Evolutionary conservation across 1,139 yeast genomes (phyloP).

Genomic region (Taiozyma sp.): DNA sequence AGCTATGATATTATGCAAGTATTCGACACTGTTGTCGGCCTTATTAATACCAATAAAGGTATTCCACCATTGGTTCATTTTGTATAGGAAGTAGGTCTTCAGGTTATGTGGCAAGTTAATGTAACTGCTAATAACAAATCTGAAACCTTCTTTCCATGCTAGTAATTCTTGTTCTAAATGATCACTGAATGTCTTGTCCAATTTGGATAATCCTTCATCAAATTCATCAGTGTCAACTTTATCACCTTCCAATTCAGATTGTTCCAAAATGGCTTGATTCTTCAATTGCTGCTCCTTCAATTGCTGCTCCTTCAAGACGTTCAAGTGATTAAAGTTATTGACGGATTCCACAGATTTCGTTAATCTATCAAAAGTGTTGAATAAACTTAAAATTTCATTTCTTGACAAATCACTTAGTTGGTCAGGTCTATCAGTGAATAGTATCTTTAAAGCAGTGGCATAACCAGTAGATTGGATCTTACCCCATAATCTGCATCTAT

Average conservation of each 20-base stretch:
- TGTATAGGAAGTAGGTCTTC: slow-evolving; percentile 43
- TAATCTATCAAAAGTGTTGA: slow-evolving; percentile 88
- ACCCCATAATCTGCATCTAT: slow-evolving; percentile 97
- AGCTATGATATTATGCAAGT: slow-evolving; percentile 14
- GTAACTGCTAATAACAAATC: slow-evolving; percentile 65
- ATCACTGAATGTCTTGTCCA: slow-evolving; percentile 27
- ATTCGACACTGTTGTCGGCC: slow-evolving; percentile 12
- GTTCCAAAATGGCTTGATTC: slow-evolving; percentile 6
- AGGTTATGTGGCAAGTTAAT: slow-evolving; percentile 60
- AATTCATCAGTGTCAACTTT: slow-evolving; percentile 4
- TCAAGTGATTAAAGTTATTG: slow-evolving; percentile 54
- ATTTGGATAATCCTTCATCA: slow-evolving; percentile 2
- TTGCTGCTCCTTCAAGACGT: slow-evolving; percentile 5
- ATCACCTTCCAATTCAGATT: slow-evolving; percentile 11
- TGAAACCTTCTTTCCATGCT: slow-evolving; percentile 58
- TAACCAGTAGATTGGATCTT: slow-evolving; percentile 95
- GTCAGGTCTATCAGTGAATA: slow-evolving; percentile 57
- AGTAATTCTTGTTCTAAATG: slow-evolving; percentile 49
- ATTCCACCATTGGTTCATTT: slow-evolving; percentile 63
- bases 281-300: background rate
- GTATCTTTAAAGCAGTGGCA: slow-evolving; percentile 88
- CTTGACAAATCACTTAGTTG: slow-evolving; percentile 53
- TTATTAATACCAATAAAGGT: slow-evolving; percentile 55
- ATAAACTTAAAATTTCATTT: slow-evolving; percentile 81
- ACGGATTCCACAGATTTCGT: slow-evolving; percentile 80